These are phyloP conservation scores for Neurospora tetrasperma DNA, from an alignment of 495 filamentous ascomycete species.

Conservation along the genomic window DNA sequence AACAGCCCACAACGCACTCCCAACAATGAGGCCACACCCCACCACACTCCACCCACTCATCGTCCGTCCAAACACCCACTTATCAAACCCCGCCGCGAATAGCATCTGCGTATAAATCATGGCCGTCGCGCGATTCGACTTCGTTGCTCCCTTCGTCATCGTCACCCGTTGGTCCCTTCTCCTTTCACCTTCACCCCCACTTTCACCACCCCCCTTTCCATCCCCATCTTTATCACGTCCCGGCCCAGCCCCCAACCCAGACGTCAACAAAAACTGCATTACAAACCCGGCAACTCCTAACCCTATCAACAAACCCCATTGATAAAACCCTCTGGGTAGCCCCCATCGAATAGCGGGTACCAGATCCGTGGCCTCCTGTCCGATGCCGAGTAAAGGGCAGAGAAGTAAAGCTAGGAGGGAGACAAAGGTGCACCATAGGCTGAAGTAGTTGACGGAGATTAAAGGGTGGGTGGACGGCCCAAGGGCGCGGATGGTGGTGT, in stretches of 20 bases:
- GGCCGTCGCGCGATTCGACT: slow-evolving; percentile 63
- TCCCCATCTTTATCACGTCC: neutral
- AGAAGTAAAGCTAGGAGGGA: slow-evolving; percentile 46
- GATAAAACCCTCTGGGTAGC: slow-evolving; percentile 47
- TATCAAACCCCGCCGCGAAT: slow-evolving; percentile 78
- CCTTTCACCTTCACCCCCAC: neutral
- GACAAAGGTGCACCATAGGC: slow-evolving; percentile 57
- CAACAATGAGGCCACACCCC: slow-evolving; percentile 71
- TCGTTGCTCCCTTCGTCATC: slow-evolving; percentile 31
- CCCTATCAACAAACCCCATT: slow-evolving; percentile 63
- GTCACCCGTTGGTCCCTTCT: neutral
- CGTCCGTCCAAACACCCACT: slow-evolving; percentile 61
- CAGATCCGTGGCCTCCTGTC: slow-evolving; percentile 15
- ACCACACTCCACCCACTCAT: slow-evolving; percentile 56
- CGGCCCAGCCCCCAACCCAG: slow-evolving; percentile 47
- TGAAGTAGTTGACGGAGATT: slow-evolving; percentile 81
- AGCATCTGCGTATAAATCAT: slow-evolving; percentile 93
- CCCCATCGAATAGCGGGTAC: slow-evolving; percentile 45
- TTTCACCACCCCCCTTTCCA: neutral
- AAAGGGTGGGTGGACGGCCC: slow-evolving; percentile 76
- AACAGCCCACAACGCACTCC: slow-evolving; percentile 71
- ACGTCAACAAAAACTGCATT: slow-evolving; percentile 82
- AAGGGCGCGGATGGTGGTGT: slow-evolving; percentile 74
- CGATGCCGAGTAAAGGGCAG: slow-evolving; percentile 32
- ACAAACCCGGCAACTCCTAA: slow-evolving; percentile 70